Conservation (phyloP, 768 basidiomycete genomes). For the Xerocomellus chrysenteron region DNA sequence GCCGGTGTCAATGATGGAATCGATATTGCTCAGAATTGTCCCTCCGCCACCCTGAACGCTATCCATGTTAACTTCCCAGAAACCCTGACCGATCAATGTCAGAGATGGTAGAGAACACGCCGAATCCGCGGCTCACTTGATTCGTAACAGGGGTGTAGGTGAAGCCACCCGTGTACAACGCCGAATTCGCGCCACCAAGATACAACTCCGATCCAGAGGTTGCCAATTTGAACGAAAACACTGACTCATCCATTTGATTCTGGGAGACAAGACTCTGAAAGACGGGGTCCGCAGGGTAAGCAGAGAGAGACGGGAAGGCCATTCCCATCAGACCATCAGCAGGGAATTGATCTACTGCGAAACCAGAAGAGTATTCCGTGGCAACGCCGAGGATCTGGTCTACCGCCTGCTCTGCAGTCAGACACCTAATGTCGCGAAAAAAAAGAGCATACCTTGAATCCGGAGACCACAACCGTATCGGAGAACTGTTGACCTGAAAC, state of each 20-base stretch:
- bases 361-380: not conserved
- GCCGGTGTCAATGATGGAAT: constrained; percentile 25
- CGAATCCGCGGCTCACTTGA: not conserved
- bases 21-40: constrained; percentile 4
- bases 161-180: constrained; percentile 46
- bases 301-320: constrained; percentile 41
- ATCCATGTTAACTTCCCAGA: constrained; percentile 21
- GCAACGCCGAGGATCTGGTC: constrained; percentile 17
- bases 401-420: constrained; percentile 9
- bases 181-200: constrained; percentile 49
- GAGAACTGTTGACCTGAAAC: constrained; percentile 8
- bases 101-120: not conserved
- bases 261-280: constrained; percentile 44
- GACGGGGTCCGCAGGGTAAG: constrained; percentile 32
- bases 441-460: constrained; percentile 5
- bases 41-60: not conserved
- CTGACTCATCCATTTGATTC: constrained; percentile 27
- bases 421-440: not conserved
- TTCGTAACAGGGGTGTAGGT: constrained; percentile 26
- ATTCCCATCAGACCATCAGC: constrained; percentile 38
- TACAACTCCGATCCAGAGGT: constrained; percentile 43
- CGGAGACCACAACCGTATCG: constrained; percentile 12
- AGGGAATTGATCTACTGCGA: constrained; percentile 2
- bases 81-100: constrained; percentile 8
- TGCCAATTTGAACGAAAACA: constrained; percentile 51